These are phyloP conservation scores for Candida michaelii DNA, from an alignment of 805 yeast species.

Conservation along the genomic window DNA sequence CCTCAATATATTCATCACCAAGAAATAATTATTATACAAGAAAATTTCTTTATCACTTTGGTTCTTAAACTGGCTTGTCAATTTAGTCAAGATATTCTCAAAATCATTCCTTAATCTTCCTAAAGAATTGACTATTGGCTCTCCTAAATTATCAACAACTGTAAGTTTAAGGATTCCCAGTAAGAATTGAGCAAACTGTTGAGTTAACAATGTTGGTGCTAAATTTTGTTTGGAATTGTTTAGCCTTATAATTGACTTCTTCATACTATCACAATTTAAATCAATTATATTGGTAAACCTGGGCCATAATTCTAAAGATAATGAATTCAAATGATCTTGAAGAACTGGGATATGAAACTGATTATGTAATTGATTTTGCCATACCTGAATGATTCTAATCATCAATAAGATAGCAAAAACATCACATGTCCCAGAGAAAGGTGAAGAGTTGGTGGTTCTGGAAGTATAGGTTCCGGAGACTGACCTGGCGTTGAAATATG, in stretches of 20 bases:
- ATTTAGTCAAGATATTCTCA: slow-evolving; percentile 73
- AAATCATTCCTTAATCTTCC: slow-evolving; percentile 73
- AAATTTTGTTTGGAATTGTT: slow-evolving; percentile 22
- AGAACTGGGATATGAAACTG: slow-evolving; percentile 64
- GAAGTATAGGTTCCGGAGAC: slow-evolving; percentile 43
- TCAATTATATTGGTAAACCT: slow-evolving; percentile 76
- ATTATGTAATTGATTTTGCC: slow-evolving; percentile 66
- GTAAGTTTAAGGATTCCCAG: slow-evolving; percentile 66
- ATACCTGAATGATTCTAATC: slow-evolving; percentile 66
- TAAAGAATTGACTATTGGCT: slow-evolving; percentile 73
- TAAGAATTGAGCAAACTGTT: slow-evolving; percentile 72
- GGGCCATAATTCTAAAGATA: slow-evolving; percentile 80
- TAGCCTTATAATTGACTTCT: slow-evolving; percentile 30
- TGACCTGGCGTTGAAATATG: slow-evolving; percentile 19
- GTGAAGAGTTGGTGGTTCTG: slow-evolving; percentile 22
- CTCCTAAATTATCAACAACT: slow-evolving; percentile 37
- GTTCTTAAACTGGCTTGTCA: slow-evolving; percentile 48
- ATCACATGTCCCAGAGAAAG: slow-evolving; percentile 53
- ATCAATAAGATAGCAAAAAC: slow-evolving; percentile 75
- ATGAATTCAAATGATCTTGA: slow-evolving; percentile 67
- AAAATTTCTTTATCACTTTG: slow-evolving; percentile 62
- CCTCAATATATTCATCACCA: slow-evolving; percentile 56
- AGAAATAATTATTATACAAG: slow-evolving; percentile 68
- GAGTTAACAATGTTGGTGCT: slow-evolving; percentile 62
- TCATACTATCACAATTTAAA: slow-evolving; percentile 70